Conservation (phyloP, 2,329 filamentous ascomycete species). For the Aspergillus tamarii region DNA sequence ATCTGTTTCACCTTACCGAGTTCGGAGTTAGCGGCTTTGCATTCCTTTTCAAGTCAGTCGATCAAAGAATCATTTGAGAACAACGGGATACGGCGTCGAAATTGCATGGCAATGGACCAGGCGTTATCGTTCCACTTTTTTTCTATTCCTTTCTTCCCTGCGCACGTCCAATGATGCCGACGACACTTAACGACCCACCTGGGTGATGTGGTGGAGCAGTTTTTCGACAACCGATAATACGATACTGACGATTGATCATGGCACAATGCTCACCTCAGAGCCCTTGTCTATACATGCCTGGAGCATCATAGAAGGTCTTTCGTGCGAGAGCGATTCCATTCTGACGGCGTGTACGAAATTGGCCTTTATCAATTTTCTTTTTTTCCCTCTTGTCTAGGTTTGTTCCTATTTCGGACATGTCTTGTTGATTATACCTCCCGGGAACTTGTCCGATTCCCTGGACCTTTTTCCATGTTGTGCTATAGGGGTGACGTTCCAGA, state of each 20-base stretch:
- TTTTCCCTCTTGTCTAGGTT: conserved; percentile 16
- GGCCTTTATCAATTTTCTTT: conserved; percentile 16
- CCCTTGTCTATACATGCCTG: conserved; percentile 23
- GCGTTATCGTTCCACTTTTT: conserved; percentile 14
- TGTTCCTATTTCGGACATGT: conserved; percentile 35
- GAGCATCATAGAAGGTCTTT: conserved; percentile 23
- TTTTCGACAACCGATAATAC: conserved; percentile 20
- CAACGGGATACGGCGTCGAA: conserved; percentile 19
- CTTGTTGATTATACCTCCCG: conserved; percentile 40
- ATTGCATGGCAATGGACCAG: conserved; percentile 24
- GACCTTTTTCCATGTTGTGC: conserved; percentile 19
- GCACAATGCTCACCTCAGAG: conserved; percentile 16
- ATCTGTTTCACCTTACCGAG: conserved; percentile 5
- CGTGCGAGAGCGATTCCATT: conserved; percentile 17
- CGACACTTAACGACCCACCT: conserved; percentile 18
- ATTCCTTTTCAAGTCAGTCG: conserved; percentile 11
- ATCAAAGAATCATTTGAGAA: conserved; percentile 8
- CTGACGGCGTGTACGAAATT: conserved; percentile 28
- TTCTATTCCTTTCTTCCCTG: conserved; percentile 15
- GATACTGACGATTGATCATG: conserved; percentile 27
- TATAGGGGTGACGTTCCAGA: conserved; percentile 12
- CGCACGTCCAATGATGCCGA: conserved; percentile 18
- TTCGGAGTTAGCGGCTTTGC: conserved; percentile 22
- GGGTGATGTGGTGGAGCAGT: conserved; percentile 12
- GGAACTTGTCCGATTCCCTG: conserved; percentile 29